Evolutionary conservation across 140 eudicot genomes (phyloP), one percentile per base, ranked within the genome.

Genomic region (Flaveria floridana): DNA sequence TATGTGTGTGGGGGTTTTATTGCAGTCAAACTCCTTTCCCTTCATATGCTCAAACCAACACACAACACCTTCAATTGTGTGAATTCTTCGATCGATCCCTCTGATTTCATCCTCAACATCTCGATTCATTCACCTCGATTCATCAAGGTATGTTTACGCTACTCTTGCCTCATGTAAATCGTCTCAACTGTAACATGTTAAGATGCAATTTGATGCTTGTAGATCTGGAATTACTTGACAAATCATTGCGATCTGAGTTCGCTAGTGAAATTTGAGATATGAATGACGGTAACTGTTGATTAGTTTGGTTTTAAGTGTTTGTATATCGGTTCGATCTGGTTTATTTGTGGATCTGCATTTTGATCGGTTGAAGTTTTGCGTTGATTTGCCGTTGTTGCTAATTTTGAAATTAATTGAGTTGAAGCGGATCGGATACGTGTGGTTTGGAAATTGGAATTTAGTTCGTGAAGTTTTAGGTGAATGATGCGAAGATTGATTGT

Each of bases 311-410:
- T 50, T 16, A 15, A 20, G 65, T 75, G 63, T 20, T 63, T 62
- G 19, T 14, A 23, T 44, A 30, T 34, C 28, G 75, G 46, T 71
- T 37, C 78, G 85, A 76, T 81, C 82, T 76, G 78, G 30, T 65
- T 63, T 71, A 37, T 62, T 81, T 53, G 46, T 76, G 82, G 81
- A 81, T 81, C 81, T 70, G 75, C 82, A 76, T 81, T 76, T 66
- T 72, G 75, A 62, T 64, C 16, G 19, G 18, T 55, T 71, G 74
- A 50, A 73, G 80, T 52, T 47, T 62, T 70, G 37, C 46, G 0
- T 14, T 41, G 78, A 52, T 72, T 61, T 75, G 52, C n/a, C 26
- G 77, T 39, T 59, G 77, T 39, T 59, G 74, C 3, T 57, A 73
- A 28, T 59, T 67, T 0, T 56, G 7, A 30, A 30, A 52, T 23